Evolutionary conservation across 805 yeast species (phyloP), one percentile per base, ranked within the genome.

Genomic region (Debaryomyces castellii): DNA sequence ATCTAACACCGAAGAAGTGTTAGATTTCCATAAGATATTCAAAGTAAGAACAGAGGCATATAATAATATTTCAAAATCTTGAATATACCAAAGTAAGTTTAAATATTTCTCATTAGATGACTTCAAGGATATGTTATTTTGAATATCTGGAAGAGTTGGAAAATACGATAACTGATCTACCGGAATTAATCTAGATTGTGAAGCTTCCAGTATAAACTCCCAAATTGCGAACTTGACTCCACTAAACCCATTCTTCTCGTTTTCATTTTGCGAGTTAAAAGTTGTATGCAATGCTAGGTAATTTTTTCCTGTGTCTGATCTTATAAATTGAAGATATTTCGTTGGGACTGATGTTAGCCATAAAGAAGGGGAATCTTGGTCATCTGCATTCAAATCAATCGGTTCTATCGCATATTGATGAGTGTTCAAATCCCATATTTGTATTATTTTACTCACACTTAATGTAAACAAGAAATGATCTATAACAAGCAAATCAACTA

Each of bases 21-120:
- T 83, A 51, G 87, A 80, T 55, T 83, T 85, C 87, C 88, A 82
- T 27, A 84, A 63, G 21, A 78, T 52, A 46, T 63, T 58, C 51
- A 70, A 73, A 14, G 41, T 37, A 7, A 57, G 24, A 21, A 25
- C n/a, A 8, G 44, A 30, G 8, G 40, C 41, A 10, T n/a, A 21
- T 18, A 40, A 23, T 6, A 39, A 43, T 4, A 39, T 20, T 32
- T 43, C 38, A 41, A 51, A 63, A 51, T 79, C 83, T 47, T 75
- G 72, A 37, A 79, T 64, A 33, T 71, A 63, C 83, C 83, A 80
- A 16, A 71, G 60, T 1, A 75, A 60, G 24, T 57, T 63, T 3
- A 59, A 43, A 27, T 39, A 39, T 17, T 43, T 48, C 3, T 40
- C 33, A 14, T 39, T 44, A 12, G 36, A 32, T 5, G 41, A 33